phyloP scores from a whole-genome alignment of 495 filamentous ascomycete species.

The Halenospora varia region DNA sequence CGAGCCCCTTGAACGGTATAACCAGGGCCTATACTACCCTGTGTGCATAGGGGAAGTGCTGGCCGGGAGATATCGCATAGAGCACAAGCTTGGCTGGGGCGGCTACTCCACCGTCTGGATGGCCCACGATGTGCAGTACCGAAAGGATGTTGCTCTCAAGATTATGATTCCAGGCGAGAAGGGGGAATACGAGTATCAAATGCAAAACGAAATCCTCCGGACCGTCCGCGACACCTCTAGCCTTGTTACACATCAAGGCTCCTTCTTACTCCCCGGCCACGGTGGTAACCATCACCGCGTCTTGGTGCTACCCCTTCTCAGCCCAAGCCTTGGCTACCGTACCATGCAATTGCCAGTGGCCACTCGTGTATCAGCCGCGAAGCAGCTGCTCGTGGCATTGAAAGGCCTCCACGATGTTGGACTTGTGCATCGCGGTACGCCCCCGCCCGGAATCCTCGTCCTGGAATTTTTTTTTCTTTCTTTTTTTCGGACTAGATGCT shows the following conservation, averaged over 20 bases:
- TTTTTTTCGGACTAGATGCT: not conserved
- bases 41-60: slow-evolving; percentile 41
- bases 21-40: slow-evolving; percentile 38
- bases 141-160: slow-evolving; percentile 9
- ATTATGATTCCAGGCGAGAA: slow-evolving; percentile 4
- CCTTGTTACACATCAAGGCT: slow-evolving; percentile 24
- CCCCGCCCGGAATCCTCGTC: no score
- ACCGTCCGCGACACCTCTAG: slow-evolving; percentile 26
- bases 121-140: slow-evolving; percentile 34
- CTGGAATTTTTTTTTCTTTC: not conserved
- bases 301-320: slow-evolving; percentile 27
- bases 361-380: slow-evolving; percentile 30
- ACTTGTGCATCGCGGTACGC: slow-evolving; percentile 26
- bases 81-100: slow-evolving; percentile 51
- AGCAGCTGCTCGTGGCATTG: slow-evolving; percentile 27
- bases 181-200: slow-evolving; percentile 20
- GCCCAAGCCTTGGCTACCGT: slow-evolving; percentile 22
- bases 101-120: slow-evolving; percentile 53
- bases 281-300: slow-evolving; percentile 22
- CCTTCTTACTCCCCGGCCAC: slow-evolving; percentile 19
- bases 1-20: slow-evolving; percentile 25
- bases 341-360: slow-evolving; percentile 16
- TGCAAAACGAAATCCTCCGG: slow-evolving; percentile 28
- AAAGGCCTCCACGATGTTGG: slow-evolving; percentile 26
- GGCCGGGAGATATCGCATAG: slow-evolving; percentile 38